These are phyloP conservation scores for Claviceps purpurea DNA, from an alignment of 2,329 filamentous ascomycete species.

Conservation along the genomic window DNA sequence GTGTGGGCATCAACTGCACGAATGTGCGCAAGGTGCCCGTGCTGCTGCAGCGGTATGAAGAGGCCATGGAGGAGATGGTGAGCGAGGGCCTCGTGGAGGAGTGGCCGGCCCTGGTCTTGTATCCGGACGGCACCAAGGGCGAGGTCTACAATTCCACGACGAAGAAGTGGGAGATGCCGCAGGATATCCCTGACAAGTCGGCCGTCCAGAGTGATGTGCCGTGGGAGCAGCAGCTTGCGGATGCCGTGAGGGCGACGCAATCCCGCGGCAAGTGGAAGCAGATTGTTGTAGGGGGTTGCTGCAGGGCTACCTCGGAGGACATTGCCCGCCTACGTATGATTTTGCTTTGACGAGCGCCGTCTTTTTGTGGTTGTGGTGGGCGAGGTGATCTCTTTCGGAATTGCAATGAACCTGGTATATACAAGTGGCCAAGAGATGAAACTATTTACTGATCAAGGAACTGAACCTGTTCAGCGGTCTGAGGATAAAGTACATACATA, in stretches of 20 bases:
- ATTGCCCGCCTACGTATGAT: slow-evolving; percentile 17
- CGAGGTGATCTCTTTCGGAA: too few relatives aligned
- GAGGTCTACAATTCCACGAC: slow-evolving; percentile 53
- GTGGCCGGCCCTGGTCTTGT: slow-evolving; percentile 46
- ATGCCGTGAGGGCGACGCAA: slow-evolving; percentile 25
- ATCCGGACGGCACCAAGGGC: slow-evolving; percentile 56
- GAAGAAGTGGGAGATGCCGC: slow-evolving; percentile 41
- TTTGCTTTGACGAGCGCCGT: slow-evolving; percentile 15
- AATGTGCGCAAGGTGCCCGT: slow-evolving; percentile 48
- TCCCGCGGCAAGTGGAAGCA: slow-evolving; percentile 26
- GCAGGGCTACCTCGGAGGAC: slow-evolving; percentile 30
- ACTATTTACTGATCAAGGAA: too few relatives aligned
- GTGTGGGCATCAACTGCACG: slow-evolving; percentile 56
- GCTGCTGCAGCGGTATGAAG: slow-evolving; percentile 42
- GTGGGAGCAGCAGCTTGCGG: slow-evolving; percentile 33
- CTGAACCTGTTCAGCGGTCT: too few relatives aligned
- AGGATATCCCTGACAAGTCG: slow-evolving; percentile 37
- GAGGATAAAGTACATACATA: too few relatives aligned
- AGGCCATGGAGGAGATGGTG: slow-evolving; percentile 26
- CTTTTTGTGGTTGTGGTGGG: too few relatives aligned
- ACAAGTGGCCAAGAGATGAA: too few relatives aligned
- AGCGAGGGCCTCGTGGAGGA: slow-evolving; percentile 17
- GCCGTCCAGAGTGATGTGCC: slow-evolving; percentile 45
- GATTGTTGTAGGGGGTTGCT: slow-evolving; percentile 40
- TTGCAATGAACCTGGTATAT: too few relatives aligned